Base-by-base conservation (phyloP, 768 basidiomycete species). In the Chalciporus sphaerocephalus region DNA sequence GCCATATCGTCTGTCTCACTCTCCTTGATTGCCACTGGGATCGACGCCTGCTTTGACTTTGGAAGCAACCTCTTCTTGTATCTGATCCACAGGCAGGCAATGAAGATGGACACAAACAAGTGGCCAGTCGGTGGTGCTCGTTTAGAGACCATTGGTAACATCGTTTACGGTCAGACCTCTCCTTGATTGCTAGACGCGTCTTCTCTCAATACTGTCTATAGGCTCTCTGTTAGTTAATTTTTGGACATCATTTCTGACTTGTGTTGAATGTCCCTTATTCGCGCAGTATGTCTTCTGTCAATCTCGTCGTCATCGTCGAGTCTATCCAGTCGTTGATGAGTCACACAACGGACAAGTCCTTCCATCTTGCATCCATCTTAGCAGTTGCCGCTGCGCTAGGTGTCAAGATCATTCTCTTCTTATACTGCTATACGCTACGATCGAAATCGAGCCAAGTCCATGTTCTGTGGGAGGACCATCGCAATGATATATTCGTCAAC, bases 401-500 rank as follows among this genome's bases (percentile, higher is more conserved):
- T 63, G 20, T 89, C 51, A 99, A 99, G 67, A 74, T 92, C 37
- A 35, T 83, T 0, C 78, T 99, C 34, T 98, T 98, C 69, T 28
- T 92, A 4, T 96, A 92, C 67, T 93, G 93, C 64, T 80, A 71
- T 57, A 75, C 88, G 3, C 74, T 95, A 36, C 81, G 90, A 22
- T 76, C 75, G 24, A 80, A 79, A 52, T 92, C 88, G 6, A 93
- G 89, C 56, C 96, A 99, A 67, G 95, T 99, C 2, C 79, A 80
- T 37, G 81, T 96, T n/a, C 76, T 96, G 22, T 97, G 92, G 92
- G 90, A 96, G 65, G 95, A 98, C 60, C 94, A 97, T 53, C 75
- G 94, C 54, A 97, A 93, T 57, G 95, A 95, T 58, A 61, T 92
- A n/a, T 88, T 81, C 61, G 82, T 92, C 61, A 92, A 92, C 57